Evolutionary conservation across 495 filamentous ascomycete genomes (phyloP).

Genomic region (Podospora didyma): DNA sequence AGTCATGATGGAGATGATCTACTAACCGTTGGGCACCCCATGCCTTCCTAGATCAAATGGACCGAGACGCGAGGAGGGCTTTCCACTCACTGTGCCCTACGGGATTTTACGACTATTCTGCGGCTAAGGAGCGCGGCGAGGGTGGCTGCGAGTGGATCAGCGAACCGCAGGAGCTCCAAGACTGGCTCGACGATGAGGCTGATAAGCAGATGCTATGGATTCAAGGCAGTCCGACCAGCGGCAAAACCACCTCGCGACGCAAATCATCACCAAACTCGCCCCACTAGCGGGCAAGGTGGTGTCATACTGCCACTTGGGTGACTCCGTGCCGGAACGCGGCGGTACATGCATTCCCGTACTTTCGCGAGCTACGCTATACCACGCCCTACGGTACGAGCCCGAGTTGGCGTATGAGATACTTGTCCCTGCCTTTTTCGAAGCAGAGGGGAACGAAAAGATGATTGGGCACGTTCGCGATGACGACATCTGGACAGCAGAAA

Average conservation of each 20-base stretch:
- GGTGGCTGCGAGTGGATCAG: conserved; percentile 12
- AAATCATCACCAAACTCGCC: conserved; percentile 14
- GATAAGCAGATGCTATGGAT: conserved; percentile 14
- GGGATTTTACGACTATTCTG: conserved; percentile 10
- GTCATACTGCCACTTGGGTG: conserved; percentile 10
- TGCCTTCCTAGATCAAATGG: not conserved
- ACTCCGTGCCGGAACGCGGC: conserved; percentile 6
- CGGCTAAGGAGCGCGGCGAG: conserved; percentile 1
- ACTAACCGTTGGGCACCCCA: not conserved
- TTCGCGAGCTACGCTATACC: conserved; percentile 7
- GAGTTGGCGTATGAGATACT: not conserved
- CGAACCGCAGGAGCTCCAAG: conserved; percentile 2
- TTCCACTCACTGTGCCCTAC: conserved; percentile 4
- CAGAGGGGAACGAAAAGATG: not conserved
- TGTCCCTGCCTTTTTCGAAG: not conserved
- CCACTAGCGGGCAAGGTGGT: conserved; percentile 4
- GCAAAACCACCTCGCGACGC: conserved; percentile 10
- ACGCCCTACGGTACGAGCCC: conserved; percentile 4
- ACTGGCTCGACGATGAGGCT: conserved; percentile 2
- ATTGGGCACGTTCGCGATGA: not conserved
- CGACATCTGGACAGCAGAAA: conserved; percentile 1
- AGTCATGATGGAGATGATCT: not conserved
- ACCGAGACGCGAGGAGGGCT: not conserved
- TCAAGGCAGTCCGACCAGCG: conserved; percentile 6
- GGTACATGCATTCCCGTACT: conserved; percentile 1